phyloP scores from a whole-genome alignment of 2,329 filamentous ascomycete genomes.

The Volutella citrinella region DNA sequence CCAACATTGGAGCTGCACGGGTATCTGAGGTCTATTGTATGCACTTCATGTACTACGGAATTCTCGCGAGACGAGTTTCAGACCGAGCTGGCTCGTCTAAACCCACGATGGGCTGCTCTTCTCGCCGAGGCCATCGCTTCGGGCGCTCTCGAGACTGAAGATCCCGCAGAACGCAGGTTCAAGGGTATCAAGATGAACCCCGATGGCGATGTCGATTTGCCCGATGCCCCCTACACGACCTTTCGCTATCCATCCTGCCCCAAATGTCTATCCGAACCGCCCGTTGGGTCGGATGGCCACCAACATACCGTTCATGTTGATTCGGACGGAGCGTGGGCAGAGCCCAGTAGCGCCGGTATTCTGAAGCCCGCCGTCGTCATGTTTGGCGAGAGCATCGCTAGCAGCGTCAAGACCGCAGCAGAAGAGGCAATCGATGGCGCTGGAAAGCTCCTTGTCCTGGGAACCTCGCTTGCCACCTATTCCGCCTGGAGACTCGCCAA shows the following conservation, averaged over 20 bases:
- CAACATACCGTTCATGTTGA: slow-evolving; percentile 66
- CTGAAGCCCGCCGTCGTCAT: slow-evolving; percentile 92
- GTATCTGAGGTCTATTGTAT: slow-evolving; percentile 78
- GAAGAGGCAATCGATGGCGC: slow-evolving; percentile 78
- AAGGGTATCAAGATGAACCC: slow-evolving; percentile 82
- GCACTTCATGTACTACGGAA: slow-evolving; percentile 72
- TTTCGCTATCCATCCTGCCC: slow-evolving; percentile 93
- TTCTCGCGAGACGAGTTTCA: slow-evolving; percentile 75
- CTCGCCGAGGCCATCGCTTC: slow-evolving; percentile 67
- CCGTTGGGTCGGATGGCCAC: slow-evolving; percentile 52
- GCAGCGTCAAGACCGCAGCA: slow-evolving; percentile 67
- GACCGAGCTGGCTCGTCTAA: slow-evolving; percentile 68
- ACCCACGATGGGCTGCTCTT: slow-evolving; percentile 82
- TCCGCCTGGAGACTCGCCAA: slow-evolving; percentile 90
- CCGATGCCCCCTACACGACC: slow-evolving; percentile 80
- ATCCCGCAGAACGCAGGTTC: slow-evolving; percentile 64
- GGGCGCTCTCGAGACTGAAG: slow-evolving; percentile 75
- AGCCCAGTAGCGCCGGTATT: slow-evolving; percentile 67
- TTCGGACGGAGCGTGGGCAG: slow-evolving; percentile 73
- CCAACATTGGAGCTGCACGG: slow-evolving; percentile 86
- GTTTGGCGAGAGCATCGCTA: slow-evolving; percentile 87
- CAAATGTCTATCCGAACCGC: slow-evolving; percentile 66
- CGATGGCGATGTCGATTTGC: slow-evolving; percentile 90
- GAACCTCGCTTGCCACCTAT: slow-evolving; percentile 90
- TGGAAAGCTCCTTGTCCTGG: slow-evolving; percentile 72